phyloP scores from a whole-genome alignment of 2,329 filamentous ascomycete genomes.

The Fusarium zealandicum region DNA sequence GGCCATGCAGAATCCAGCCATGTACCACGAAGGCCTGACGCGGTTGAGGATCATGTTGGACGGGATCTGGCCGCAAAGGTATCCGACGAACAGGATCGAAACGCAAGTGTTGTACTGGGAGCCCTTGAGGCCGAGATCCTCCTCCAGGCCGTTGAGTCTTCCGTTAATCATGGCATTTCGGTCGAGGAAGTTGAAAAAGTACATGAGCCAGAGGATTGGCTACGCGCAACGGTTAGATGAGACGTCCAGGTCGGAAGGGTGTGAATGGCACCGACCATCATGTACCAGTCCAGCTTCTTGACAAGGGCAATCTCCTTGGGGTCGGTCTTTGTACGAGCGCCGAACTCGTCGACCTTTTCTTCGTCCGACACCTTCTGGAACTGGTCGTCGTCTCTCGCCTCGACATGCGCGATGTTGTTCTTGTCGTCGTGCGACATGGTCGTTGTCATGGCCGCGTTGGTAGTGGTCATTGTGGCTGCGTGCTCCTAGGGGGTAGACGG shows the following conservation, averaged over 20 bases:
- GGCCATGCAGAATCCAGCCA: conserved; percentile 47
- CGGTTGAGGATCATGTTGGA: conserved; percentile 53
- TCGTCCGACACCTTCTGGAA: neutral
- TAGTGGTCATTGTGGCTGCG: neutral
- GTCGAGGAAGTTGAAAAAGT: conserved; percentile 54
- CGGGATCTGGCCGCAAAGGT: conserved; percentile 45
- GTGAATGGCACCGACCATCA: conserved; percentile 13
- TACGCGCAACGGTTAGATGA: conserved; percentile 1
- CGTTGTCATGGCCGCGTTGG: neutral
- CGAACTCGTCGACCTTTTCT: conserved; percentile 1
- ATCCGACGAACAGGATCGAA: conserved; percentile 50
- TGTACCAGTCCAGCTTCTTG: conserved; percentile 31
- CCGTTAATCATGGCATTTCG: conserved; percentile 66
- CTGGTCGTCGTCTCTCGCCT: conserved; percentile 3
- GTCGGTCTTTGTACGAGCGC: conserved; percentile 22
- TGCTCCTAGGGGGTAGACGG: neutral
- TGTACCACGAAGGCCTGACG: conserved; percentile 54
- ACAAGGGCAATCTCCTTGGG: conserved; percentile 32
- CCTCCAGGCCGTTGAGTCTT: conserved; percentile 60
- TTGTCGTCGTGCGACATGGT: conserved; percentile 2
- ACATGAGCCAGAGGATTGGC: conserved; percentile 51
- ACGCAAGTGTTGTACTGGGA: conserved; percentile 46
- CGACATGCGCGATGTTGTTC: conserved; percentile 11
- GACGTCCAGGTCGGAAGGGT: neutral
- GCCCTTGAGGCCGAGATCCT: conserved; percentile 57